A percentile compares a stretch with the other conserved stretches of the same genome.
These are phyloP conservation scores for Theileria orientalis DNA, from an alignment of 169 alveolate species.

Conservation along the genomic window DNA sequence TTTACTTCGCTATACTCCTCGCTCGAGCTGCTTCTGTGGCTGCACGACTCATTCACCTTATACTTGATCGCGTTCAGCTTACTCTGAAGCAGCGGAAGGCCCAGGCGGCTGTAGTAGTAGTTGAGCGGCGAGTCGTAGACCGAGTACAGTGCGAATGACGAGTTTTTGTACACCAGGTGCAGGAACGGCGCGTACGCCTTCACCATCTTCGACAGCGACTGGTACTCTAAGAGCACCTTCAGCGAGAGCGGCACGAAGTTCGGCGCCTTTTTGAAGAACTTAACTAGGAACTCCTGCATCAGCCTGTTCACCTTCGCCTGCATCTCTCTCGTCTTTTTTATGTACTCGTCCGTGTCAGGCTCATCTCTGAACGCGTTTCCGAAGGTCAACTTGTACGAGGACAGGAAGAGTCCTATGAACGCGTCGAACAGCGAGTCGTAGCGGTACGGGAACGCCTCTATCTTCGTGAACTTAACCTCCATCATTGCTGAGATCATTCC, in stretches of 20 bases:
- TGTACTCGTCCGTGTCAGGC: background rate
- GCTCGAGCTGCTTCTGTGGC: background rate
- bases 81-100: conserved; percentile 20
- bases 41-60: background rate
- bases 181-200: conserved; percentile 38
- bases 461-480: conserved; percentile 44
- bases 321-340: background rate
- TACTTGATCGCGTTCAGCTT: conserved; percentile 30
- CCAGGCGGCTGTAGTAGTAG: background rate
- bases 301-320: conserved; percentile 20
- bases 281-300: conserved; percentile 15
- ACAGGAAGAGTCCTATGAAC: conserved; percentile 28
- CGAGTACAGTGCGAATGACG: conserved; percentile 31
- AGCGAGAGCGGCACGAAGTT: conserved; percentile 51
- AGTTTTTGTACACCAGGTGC: conserved; percentile 51
- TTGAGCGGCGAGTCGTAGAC: conserved; percentile 39
- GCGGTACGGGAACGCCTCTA: conserved; percentile 10
- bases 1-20: background rate
- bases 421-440: conserved; percentile 55
- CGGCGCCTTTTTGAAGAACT: conserved; percentile 51
- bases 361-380: conserved; percentile 18
- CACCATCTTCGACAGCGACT: conserved; percentile 32
- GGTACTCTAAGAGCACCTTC: conserved; percentile 60
- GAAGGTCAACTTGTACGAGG: conserved; percentile 39
- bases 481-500: conserved; percentile 54